Base-by-base conservation (phyloP, 768 basidiomycete species). In the Tylopilus subfusipes region DNA sequence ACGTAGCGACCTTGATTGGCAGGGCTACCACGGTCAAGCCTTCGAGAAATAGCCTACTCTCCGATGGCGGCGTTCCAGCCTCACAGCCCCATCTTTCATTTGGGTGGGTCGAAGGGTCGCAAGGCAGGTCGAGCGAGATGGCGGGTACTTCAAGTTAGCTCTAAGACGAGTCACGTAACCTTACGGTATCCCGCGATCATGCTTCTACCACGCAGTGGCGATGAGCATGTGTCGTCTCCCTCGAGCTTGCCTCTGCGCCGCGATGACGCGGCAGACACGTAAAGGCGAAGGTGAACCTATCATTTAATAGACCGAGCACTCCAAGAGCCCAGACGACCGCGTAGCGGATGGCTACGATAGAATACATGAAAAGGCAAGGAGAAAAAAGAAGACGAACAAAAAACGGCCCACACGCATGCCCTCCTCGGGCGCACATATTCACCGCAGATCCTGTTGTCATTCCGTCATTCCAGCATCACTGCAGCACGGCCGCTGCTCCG, bases 391-490 rank as follows among this genome's bases (percentile, higher is more conserved):
- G 45, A 54, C 55, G 29, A 54, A 44, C 46, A 46, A 45, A 42
- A 36, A 13, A 45, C 13, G 16, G 18, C 19, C n/a, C 38, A 38
- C 36, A 55, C 50, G 50, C 61, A 42, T 45, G 46, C 34, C 62
- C 39, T 9, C 38, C 38, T 54, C 49, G 46, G 53, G 51, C 58
- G 42, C 58, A 62, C 62, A 62, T 55, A 59, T 63, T 61, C 53
- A 61, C 60, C 70, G 56, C 52, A 70, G 60, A 63, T 65, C 56
- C 50, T 65, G 62, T 54, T 62, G 62, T 67, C 60, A 70, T 61
- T 54, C 53, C 63, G 40, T 44, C 53, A 50, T 38, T 38, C 33
- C 68, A 57, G 34, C 70, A 59, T 67, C 65, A 61, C 50, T 65
- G 57, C 69, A 64, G 67, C 67, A 54, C 68, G 70, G 70, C 63